Conservation (phyloP, 305 asterid species). For the Solanum hybrid region DNA sequence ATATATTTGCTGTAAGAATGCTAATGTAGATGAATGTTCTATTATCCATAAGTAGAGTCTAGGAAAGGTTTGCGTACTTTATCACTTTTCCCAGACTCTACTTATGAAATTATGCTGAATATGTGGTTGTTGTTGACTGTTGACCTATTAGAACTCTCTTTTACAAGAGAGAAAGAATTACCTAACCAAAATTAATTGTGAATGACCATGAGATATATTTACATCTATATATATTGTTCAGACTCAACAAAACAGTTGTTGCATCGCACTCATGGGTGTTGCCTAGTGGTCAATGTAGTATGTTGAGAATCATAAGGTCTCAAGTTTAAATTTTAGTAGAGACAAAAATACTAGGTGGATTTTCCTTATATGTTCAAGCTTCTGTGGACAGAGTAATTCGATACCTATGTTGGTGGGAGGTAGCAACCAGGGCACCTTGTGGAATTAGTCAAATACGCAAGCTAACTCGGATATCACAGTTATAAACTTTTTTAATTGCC, state of each 20-base stretch:
- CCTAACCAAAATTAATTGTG: not conserved
- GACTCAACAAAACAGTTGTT: not conserved
- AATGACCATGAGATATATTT: not conserved
- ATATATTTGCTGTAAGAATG: too few species aligned
- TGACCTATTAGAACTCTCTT: not conserved
- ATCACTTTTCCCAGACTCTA: not conserved
- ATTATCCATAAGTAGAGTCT: not conserved
- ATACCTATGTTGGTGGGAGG: not conserved
- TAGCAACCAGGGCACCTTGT: not conserved
- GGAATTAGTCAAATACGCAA: not conserved
- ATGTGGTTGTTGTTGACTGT: not conserved
- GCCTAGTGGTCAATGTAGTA: not conserved
- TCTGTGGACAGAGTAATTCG: not conserved
- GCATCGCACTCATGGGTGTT: not conserved
- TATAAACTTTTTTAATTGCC: too few species aligned
- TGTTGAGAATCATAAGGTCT: not conserved
- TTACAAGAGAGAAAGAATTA: not conserved
- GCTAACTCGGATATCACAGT: not conserved
- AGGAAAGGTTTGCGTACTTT: not conserved
- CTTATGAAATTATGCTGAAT: not conserved
- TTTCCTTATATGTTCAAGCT: not conserved
- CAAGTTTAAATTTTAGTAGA: not conserved
- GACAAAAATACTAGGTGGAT: not conserved
- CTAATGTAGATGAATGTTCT: not conserved
- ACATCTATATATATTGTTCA: not conserved